phyloP scores from a whole-genome alignment of 2,329 filamentous ascomycete species.

The Paraphoma sp. region DNA sequence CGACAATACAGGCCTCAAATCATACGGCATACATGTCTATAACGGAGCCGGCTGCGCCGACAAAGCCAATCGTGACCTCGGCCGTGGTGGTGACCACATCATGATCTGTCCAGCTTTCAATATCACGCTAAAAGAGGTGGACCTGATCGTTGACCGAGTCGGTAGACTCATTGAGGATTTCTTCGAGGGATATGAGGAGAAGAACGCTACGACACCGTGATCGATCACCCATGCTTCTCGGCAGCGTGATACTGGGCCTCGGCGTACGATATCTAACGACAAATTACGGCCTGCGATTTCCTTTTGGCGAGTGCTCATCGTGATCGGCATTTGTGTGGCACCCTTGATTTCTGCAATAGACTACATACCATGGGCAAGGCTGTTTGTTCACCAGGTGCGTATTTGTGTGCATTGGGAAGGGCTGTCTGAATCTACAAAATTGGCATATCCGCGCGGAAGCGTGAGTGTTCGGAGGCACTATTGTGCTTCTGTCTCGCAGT shows the following conservation, averaged over 20 bases:
- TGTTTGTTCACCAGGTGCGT: background rate
- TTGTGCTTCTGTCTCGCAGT: background rate
- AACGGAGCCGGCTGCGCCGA: conserved; percentile 69
- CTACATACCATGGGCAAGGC: background rate
- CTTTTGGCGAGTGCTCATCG: background rate
- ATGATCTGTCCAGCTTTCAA: conserved; percentile 74
- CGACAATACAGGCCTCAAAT: conserved; percentile 44
- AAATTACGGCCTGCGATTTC: background rate
- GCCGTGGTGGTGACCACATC: conserved; percentile 70
- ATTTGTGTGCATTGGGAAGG: background rate
- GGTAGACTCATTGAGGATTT: conserved; percentile 60
- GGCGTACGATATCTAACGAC: background rate
- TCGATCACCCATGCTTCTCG: background rate
- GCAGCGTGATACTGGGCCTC: background rate
- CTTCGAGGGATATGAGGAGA: conserved; percentile 34
- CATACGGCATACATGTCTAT: conserved; percentile 66
- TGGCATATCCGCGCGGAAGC: background rate
- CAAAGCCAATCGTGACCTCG: conserved; percentile 12
- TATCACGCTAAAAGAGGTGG: conserved; percentile 63
- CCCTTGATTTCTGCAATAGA: background rate
- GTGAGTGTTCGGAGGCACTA: background rate
- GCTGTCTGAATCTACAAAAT: background rate
- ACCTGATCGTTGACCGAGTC: conserved; percentile 61
- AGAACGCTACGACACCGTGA: background rate
- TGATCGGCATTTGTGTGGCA: conserved; percentile 6